phyloP scores from a whole-genome alignment of 2,329 filamentous ascomycete genomes.

The Fusarium sp. region DNA sequence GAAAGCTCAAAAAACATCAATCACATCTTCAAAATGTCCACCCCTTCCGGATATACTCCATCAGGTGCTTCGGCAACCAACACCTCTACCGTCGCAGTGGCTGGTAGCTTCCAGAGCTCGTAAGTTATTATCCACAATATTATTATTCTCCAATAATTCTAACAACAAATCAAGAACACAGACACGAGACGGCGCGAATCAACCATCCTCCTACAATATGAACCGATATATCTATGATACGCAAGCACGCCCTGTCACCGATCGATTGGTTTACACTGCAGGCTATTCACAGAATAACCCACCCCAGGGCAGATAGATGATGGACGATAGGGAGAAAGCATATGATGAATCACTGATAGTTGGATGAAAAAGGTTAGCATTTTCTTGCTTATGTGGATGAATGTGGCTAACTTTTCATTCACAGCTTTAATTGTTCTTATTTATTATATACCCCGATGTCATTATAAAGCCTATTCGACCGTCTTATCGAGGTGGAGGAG shows the following conservation, averaged over 20 bases:
- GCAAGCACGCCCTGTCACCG: not conserved
- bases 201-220: not conserved
- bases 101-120: not conserved
- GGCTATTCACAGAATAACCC: not conserved
- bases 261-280: not conserved
- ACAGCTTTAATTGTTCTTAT: not conserved
- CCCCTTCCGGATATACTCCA: not conserved
- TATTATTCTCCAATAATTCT: accelerated
- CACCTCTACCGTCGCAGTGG: not conserved
- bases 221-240: not conserved
- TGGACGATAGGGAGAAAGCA: not conserved
- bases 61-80: not conserved
- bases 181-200: not conserved
- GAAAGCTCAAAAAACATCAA: not conserved
- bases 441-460: not conserved
- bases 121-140: not conserved
- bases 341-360: not conserved
- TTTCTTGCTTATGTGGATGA: not conserved
- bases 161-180: not conserved
- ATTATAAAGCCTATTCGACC: too few relatives aligned
- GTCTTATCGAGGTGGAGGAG: too few relatives aligned
- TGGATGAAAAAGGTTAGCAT: not conserved
- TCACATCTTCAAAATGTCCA: not conserved
- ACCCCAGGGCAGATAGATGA: not conserved
- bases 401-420: not conserved